Evolutionary conservation across 805 yeast species (phyloP), one percentile per base, ranked within the genome.

Genomic region (Diddensiella santjacobensis): DNA sequence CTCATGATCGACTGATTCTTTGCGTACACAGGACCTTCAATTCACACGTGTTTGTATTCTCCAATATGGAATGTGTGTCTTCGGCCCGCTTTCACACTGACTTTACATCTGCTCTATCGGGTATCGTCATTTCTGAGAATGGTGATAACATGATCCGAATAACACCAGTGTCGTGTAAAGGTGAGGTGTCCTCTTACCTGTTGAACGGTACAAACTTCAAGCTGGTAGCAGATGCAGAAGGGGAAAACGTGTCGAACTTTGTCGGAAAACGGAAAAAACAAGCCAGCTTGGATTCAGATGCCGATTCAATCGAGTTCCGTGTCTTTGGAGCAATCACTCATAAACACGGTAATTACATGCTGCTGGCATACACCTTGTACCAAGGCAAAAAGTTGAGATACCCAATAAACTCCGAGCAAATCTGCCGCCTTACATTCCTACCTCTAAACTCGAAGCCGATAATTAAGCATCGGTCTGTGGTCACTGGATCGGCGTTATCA

Each of bases 331-430:
- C 40, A 3, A 46, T 22, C 15, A 44, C 43, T 2, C 56, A 53
- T 47, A 58, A 54, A 3, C 49, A 49, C 30, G 58, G 55, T 3
- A 38, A 48, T 6, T 56, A 52, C 29, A 36, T 45, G 40, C 56
- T 53, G 2, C 15, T 57, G 4, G 48, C 49, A 6, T 56, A 57
- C 39, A 42, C 52, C 1, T 11, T 54, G 3, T 35, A 23, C 22
- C 57, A 53, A 6, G 51, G 39, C n/a, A 44, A 50, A 3, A 42
- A 36, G 39, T 45, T 56, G 30, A 44, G 59, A 24, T 57, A 49
- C 44, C 59, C 61, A 2, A 48, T 57, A 5, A 22, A 31, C 11
- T 57, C 61, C 2, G 54, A 53, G 43, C 51, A 44, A 36, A 39
- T 45, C 3, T 44, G 45, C 19, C 31, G 59, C 18, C 26, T 57